A percentile compares a stretch with the other conserved stretches of the same genome.
These are phyloP conservation scores for Diaporthe helianthi DNA, from an alignment of 2,329 filamentous ascomycete species.

Conservation along the genomic window DNA sequence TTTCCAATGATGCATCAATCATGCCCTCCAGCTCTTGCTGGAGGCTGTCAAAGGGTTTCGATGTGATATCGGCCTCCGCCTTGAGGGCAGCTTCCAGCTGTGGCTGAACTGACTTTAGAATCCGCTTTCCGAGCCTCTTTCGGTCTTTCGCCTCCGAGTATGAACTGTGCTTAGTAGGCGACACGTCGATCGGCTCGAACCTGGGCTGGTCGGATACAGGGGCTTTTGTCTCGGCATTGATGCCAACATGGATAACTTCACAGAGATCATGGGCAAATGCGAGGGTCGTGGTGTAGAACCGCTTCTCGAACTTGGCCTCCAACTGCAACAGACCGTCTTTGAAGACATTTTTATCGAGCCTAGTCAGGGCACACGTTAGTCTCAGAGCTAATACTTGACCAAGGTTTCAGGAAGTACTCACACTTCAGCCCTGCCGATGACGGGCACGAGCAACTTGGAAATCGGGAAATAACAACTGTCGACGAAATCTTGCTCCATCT, in stretches of 20 bases:
- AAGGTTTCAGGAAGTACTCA: constrained; percentile 58
- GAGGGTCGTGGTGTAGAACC: constrained; percentile 65
- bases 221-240: constrained; percentile 52
- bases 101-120: constrained; percentile 82
- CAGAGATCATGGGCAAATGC: constrained; percentile 65
- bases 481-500: constrained; percentile 79
- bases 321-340: constrained; percentile 57
- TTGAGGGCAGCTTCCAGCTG: constrained; percentile 76
- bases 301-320: constrained; percentile 58
- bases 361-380: constrained; percentile 50
- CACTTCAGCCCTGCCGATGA: constrained; percentile 81
- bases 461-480: constrained; percentile 94
- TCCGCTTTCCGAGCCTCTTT: constrained; percentile 85
- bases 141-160: constrained; percentile 78
- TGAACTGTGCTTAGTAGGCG: constrained; percentile 56
- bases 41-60: constrained; percentile 72
- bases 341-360: constrained; percentile 71
- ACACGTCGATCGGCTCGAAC: constrained; percentile 53
- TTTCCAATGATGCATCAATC: constrained; percentile 71
- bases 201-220: constrained; percentile 40
- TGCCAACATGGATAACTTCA: constrained; percentile 59
- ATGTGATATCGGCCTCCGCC: constrained; percentile 82
- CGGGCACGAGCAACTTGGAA: constrained; percentile 74
- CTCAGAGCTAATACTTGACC: constrained; percentile 30
- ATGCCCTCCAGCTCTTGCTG: constrained; percentile 77